These are phyloP conservation scores for Uromyces viciae-fabae DNA, from an alignment of 1,284 basidiomycete genomes.

Conservation along the genomic window DNA sequence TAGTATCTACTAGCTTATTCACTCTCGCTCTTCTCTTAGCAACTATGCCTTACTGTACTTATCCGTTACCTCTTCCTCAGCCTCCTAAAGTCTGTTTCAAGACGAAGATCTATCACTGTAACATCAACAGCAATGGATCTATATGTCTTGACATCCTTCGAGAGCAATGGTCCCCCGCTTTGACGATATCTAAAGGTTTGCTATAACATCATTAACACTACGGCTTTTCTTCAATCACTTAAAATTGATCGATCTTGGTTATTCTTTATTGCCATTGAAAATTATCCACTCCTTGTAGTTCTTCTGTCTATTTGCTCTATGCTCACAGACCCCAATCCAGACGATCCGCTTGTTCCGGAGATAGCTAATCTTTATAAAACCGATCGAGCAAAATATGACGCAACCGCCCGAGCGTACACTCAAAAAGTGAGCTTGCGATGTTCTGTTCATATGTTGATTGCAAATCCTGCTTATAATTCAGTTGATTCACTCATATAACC, in stretches of 20 bases:
- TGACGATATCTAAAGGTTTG: conserved; percentile 96
- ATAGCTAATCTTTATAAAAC: conserved; percentile 88
- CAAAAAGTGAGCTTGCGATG: conserved; percentile 33
- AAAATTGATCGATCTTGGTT: background rate
- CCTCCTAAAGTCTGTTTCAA: conserved; percentile 99
- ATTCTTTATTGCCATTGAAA: background rate
- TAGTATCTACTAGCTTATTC: conserved; percentile 30
- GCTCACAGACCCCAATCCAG: conserved; percentile 94
- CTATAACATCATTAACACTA: conserved; percentile 1
- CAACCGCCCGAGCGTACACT: conserved; percentile 74
- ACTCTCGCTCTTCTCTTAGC: background rate
- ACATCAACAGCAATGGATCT: conserved; percentile 96
- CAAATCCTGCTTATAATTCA: background rate
- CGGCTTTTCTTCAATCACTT: background rate
- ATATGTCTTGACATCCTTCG: conserved; percentile 97
- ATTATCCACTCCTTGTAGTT: conserved; percentile 65
- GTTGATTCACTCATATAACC: no score
- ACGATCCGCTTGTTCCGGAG: conserved; percentile 70
- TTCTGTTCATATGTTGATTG: background rate
- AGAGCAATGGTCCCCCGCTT: conserved; percentile 84
- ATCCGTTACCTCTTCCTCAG: conserved; percentile 49
- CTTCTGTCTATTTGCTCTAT: conserved; percentile 92
- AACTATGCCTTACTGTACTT: conserved; percentile 50
- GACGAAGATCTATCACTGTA: conserved; percentile 81
- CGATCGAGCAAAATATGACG: conserved; percentile 85